Evolutionary conservation across 78 protist species (phyloP).

Genomic region (Blattamonas nauphoetae): DNA sequence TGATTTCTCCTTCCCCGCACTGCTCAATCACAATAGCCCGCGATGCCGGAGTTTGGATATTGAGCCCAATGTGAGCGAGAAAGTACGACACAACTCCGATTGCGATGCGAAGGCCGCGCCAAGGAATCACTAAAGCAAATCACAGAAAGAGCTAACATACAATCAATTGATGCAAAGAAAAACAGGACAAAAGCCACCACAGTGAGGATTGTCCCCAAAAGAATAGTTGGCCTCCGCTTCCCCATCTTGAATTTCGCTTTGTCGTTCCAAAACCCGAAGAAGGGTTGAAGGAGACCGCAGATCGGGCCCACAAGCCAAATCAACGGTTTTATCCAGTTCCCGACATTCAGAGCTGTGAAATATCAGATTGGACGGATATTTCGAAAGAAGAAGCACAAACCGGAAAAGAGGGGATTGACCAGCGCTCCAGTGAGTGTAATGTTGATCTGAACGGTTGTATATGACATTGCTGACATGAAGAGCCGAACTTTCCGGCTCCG

Average conservation of each 20-base stretch:
- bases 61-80: background rate
- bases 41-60: background rate
- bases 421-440: background rate
- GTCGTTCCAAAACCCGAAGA: background rate
- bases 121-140: too few relatives aligned
- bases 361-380: background rate
- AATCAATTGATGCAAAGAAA: background rate
- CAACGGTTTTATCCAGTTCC: background rate
- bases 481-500: too few relatives aligned
- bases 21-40: background rate
- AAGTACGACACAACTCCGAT: background rate
- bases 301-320: background rate
- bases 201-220: background rate
- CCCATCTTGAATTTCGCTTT: background rate
- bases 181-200: background rate
- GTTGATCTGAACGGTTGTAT: background rate
- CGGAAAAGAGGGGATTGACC: background rate
- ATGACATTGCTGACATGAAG: background rate
- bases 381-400: background rate
- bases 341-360: background rate
- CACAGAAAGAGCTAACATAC: background rate
- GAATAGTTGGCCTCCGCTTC: background rate
- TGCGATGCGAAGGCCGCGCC: background rate
- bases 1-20: background rate
- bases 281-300: background rate